Conservation (phyloP, 2,329 filamentous ascomycete genomes). For the Clathrospora elynae region DNA sequence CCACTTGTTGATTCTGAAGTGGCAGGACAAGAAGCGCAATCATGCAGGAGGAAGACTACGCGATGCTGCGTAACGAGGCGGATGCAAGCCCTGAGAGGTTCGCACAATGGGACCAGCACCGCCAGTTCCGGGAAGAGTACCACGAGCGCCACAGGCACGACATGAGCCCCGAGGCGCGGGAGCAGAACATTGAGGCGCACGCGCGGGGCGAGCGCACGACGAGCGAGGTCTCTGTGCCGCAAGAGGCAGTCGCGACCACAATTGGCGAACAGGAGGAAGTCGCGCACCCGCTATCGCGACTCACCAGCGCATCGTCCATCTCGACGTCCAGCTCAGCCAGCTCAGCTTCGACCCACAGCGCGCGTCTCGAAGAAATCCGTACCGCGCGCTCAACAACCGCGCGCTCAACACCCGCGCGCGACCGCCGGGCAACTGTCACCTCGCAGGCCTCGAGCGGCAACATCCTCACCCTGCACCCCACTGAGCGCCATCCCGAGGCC, state of each 20-base stretch:
- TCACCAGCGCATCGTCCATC: constrained; percentile 26
- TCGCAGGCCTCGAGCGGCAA: constrained; percentile 28
- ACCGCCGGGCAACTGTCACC: constrained; percentile 25
- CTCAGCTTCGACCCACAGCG: constrained; percentile 19
- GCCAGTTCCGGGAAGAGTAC: constrained; percentile 35
- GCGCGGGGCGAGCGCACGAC: constrained; percentile 11
- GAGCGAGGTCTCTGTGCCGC: constrained; percentile 8
- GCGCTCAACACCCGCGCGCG: constrained; percentile 20
- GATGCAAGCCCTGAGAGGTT: constrained; percentile 36
- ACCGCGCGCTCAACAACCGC: constrained; percentile 31
- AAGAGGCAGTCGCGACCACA: constrained; percentile 17
- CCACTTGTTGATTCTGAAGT: neutral
- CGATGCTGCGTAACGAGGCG: constrained; percentile 36
- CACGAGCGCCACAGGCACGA: constrained; percentile 27
- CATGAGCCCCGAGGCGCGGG: constrained; percentile 16
- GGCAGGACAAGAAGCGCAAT: constrained; percentile 3
- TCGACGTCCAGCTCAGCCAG: constrained; percentile 27
- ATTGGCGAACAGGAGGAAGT: constrained; percentile 18
- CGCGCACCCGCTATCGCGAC: constrained; percentile 31
- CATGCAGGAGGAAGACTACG: constrained; percentile 43
- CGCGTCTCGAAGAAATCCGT: constrained; percentile 38
- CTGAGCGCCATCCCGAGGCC: constrained; percentile 70
- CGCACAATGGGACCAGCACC: constrained; percentile 37
- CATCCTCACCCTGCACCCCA: constrained; percentile 39
- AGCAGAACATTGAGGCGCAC: constrained; percentile 9